phyloP scores from a whole-genome alignment of 2,329 filamentous ascomycete genomes.

The Xylariales sp. region DNA sequence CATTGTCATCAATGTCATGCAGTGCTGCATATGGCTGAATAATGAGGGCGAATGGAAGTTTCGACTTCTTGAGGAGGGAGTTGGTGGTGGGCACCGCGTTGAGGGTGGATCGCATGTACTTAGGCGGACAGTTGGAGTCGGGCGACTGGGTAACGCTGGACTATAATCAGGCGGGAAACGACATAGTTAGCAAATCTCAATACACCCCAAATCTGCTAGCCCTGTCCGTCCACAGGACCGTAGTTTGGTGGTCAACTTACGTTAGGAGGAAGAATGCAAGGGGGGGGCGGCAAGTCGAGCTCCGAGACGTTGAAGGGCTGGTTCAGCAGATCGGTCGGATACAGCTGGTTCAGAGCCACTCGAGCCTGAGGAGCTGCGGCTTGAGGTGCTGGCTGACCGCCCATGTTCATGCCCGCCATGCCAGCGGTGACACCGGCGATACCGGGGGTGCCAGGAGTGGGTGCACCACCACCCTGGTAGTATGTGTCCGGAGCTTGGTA shows the following conservation, averaged over 20 bases:
- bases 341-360: slow-evolving; percentile 75
- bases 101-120: slow-evolving; percentile 92
- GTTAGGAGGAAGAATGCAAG: slow-evolving; percentile 86
- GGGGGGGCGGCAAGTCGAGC: slow-evolving; percentile 84
- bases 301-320: slow-evolving; percentile 94
- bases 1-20: slow-evolving; percentile 85
- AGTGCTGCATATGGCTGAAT: slow-evolving; percentile 94
- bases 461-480: slow-evolving; percentile 53
- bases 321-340: slow-evolving; percentile 84
- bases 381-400: slow-evolving; percentile 48
- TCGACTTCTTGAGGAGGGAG: slow-evolving; percentile 93
- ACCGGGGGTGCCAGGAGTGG: slow-evolving; percentile 29
- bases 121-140: slow-evolving; percentile 83
- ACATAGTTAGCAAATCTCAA: too few relatives aligned
- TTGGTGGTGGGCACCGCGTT: slow-evolving; percentile 92
- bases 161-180: slow-evolving; percentile 45
- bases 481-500: slow-evolving; percentile 66
- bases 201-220: too few relatives aligned
- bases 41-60: slow-evolving; percentile 88
- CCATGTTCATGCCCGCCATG: slow-evolving; percentile 82
- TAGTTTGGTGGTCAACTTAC: slow-evolving; percentile 55
- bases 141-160: slow-evolving; percentile 88
- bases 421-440: slow-evolving; percentile 76
- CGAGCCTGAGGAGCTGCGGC: slow-evolving; percentile 43
- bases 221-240: too few relatives aligned